Conservation (phyloP, 352 stramenopile species). For the Nothophytophthora sp. region DNA sequence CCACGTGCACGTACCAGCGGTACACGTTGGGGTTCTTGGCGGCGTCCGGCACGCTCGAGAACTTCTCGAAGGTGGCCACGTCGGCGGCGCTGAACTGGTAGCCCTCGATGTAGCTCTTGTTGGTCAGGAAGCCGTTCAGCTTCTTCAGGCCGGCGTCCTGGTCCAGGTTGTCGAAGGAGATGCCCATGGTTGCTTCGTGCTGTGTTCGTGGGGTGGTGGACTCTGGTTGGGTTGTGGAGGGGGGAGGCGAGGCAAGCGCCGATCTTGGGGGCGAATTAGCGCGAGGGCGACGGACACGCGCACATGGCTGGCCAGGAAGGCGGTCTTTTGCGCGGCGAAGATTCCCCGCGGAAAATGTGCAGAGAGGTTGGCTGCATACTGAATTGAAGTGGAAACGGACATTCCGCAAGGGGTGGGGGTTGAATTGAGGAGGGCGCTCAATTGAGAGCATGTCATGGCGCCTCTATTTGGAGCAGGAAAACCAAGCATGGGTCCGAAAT, state of each 20-base stretch:
- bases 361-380: slow-evolving; percentile 18
- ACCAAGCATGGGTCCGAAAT: too few species aligned
- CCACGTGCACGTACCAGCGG: slow-evolving; percentile 71
- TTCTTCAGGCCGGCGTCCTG: slow-evolving; percentile 69
- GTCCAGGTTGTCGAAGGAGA: slow-evolving; percentile 68
- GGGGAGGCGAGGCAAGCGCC: slow-evolving; percentile 4
- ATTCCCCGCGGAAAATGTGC: slow-evolving; percentile 4
- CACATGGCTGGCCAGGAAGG: slow-evolving; percentile 37
- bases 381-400: neutral
- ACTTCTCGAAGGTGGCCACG: slow-evolving; percentile 54
- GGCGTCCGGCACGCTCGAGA: slow-evolving; percentile 41
- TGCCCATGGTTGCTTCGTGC: slow-evolving; percentile 38
- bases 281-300: neutral
- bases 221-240: slow-evolving; percentile 25
- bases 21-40: slow-evolving; percentile 66
- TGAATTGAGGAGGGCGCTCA: neutral
- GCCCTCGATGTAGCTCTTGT: slow-evolving; percentile 79
- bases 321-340: too few species aligned
- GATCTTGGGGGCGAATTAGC: neutral
- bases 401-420: slow-evolving; percentile 8
- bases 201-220: slow-evolving; percentile 1
- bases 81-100: slow-evolving; percentile 74
- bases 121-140: slow-evolving; percentile 81
- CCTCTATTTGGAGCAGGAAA: too few species aligned
- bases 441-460: slow-evolving; percentile 11